Percentiles rank a stretch among this genome's conserved stretches.
These are phyloP conservation scores for Boletus vinaceobasis DNA, from an alignment of 768 basidiomycete genomes.

Conservation along the genomic window DNA sequence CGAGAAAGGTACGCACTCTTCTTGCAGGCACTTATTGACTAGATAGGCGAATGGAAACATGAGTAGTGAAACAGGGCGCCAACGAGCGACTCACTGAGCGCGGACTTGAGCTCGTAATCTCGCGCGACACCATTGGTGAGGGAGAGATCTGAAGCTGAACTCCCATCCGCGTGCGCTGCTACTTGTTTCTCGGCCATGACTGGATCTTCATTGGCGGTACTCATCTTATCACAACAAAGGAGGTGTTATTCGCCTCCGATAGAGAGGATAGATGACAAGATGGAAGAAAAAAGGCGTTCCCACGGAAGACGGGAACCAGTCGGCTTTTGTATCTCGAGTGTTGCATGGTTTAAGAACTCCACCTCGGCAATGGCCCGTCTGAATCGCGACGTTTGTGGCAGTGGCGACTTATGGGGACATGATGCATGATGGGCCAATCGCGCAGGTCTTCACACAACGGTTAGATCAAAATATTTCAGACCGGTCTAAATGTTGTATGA, in stretches of 20 bases:
- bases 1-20: slow-evolving; percentile 34
- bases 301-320: slow-evolving; percentile 3
- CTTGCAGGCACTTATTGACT: slow-evolving; percentile 47
- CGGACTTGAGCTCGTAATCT: slow-evolving; percentile 35
- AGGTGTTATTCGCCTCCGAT: background rate
- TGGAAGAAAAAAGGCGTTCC: slow-evolving; percentile 10
- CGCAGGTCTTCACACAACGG: background rate
- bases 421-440: background rate
- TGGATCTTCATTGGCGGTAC: background rate
- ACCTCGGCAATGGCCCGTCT: background rate
- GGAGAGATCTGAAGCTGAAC: background rate
- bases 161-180: slow-evolving; percentile 11
- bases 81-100: slow-evolving; percentile 22
- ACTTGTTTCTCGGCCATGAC: slow-evolving; percentile 17
- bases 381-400: background rate
- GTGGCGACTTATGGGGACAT: background rate
- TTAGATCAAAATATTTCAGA: no score
- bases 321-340: slow-evolving; percentile 13
- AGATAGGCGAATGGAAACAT: background rate
- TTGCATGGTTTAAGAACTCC: background rate
- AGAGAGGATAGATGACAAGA: background rate
- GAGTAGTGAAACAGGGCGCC: background rate
- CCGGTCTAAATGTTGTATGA: no score
- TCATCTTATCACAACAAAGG: slow-evolving; percentile 5
- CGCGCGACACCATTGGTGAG: slow-evolving; percentile 26